Conservation (phyloP, 768 basidiomycete genomes). For the Chalciporus sphaerocephalus region DNA sequence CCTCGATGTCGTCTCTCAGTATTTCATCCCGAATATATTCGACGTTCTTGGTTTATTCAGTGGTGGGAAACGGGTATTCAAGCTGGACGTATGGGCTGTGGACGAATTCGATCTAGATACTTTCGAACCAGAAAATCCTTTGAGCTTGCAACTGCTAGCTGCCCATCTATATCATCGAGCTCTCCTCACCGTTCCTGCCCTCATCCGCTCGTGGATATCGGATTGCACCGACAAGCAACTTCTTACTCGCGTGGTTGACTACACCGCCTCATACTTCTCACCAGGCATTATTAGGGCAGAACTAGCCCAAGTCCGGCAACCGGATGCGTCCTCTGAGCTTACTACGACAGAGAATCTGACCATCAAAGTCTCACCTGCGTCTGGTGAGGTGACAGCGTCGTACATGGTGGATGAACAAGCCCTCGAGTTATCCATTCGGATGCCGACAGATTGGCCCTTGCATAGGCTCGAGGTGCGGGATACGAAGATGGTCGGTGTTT, state of each 20-base stretch:
- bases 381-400: conserved; percentile 77
- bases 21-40: conserved; percentile 72
- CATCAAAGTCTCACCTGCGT: conserved; percentile 67
- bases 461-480: conserved; percentile 86
- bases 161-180: conserved; percentile 90
- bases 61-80: conserved; percentile 63
- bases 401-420: conserved; percentile 92
- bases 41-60: conserved; percentile 62
- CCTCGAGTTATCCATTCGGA: conserved; percentile 80
- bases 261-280: conserved; percentile 83
- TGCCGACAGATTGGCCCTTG: conserved; percentile 90
- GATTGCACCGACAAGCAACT: conserved; percentile 89
- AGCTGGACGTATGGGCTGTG: conserved; percentile 80
- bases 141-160: conserved; percentile 62
- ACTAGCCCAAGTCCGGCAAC: conserved; percentile 64
- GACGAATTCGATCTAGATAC: conserved; percentile 76
- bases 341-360: conserved; percentile 67
- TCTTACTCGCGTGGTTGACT: conserved; percentile 66
- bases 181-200: conserved; percentile 75
- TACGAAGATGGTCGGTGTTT: conserved; percentile 77
- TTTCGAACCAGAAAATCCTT: conserved; percentile 48
- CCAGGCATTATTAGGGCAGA: conserved; percentile 83
- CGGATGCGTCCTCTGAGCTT: conserved; percentile 50
- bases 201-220: conserved; percentile 81
- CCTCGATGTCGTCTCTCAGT: conserved; percentile 53